Conservation (phyloP, 1,284 basidiomycete species). For the Chiua sp. region DNA sequence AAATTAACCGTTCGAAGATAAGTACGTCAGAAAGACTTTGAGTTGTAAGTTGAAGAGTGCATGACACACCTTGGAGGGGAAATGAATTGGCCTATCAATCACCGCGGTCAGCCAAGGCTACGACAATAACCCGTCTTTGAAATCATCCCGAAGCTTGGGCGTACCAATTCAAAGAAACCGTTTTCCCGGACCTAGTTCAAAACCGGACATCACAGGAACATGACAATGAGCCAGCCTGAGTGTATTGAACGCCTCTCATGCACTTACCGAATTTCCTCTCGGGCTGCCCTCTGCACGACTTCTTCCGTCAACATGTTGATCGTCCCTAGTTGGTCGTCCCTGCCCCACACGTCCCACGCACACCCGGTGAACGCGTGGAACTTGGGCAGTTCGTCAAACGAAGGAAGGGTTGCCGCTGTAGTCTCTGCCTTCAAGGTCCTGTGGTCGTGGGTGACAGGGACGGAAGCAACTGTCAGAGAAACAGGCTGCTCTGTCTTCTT, state of each 20-base stretch:
- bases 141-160: no score
- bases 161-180: constrained; percentile 69
- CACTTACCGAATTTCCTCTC: constrained; percentile 66
- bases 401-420: constrained; percentile 44
- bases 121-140: constrained; percentile 32
- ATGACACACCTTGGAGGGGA: constrained; percentile 58
- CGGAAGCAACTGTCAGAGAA: not conserved
- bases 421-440: not conserved
- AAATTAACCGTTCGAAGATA: no score
- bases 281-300: constrained; percentile 61
- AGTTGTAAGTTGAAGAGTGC: not conserved
- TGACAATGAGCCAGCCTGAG: no score
- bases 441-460: not conserved
- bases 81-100: constrained; percentile 63
- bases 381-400: no score
- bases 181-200: constrained; percentile 59
- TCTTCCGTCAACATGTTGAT: constrained; percentile 73
- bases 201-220: not conserved
- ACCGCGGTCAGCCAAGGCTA: constrained; percentile 4
- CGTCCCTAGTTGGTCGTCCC: constrained; percentile 72
- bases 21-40: not conserved
- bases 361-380: constrained; percentile 62
- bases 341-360: constrained; percentile 77
- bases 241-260: no score
- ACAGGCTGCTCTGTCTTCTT: no score